Conservation (phyloP, 768 basidiomycete genomes). For the Psilocybe cyanescens region DNA sequence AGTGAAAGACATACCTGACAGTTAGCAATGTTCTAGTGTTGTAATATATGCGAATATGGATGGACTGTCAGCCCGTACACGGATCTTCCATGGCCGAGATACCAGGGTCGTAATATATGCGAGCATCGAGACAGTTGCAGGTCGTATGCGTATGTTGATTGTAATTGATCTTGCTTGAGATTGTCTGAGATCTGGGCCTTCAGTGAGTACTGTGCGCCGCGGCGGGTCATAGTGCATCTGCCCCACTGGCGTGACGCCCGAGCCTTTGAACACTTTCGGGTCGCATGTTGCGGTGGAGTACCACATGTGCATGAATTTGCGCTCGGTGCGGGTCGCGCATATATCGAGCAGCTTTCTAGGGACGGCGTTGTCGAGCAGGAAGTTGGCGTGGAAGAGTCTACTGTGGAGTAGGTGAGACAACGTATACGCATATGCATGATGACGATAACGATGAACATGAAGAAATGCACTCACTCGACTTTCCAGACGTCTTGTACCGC, state of each 20-base stretch:
- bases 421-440: too few species aligned
- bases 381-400: constrained; percentile 88
- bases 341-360: constrained; percentile 90
- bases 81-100: too few species aligned
- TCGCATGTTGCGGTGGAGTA: constrained; percentile 96
- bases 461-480: too few species aligned
- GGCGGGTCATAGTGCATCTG: constrained; percentile 93
- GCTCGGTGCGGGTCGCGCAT: constrained; percentile 75
- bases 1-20: too few species aligned
- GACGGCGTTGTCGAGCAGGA: constrained; percentile 88
- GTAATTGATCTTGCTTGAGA: constrained; percentile 47
- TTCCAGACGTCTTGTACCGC: constrained; percentile 30
- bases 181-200: too few species aligned
- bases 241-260: constrained; percentile 78
- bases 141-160: too few species aligned
- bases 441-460: too few species aligned
- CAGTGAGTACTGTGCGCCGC: constrained; percentile 76
- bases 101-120: too few species aligned
- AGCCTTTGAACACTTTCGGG: constrained; percentile 86
- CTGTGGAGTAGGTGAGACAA: constrained; percentile 8
- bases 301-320: constrained; percentile 95
- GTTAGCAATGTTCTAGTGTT: too few species aligned
- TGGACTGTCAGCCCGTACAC: too few species aligned
- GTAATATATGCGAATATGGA: too few species aligned
- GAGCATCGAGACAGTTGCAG: too few species aligned